Base-by-base conservation (phyloP, 2,329 filamentous ascomycete species). In the Fonsecaea multimorphosa region DNA sequence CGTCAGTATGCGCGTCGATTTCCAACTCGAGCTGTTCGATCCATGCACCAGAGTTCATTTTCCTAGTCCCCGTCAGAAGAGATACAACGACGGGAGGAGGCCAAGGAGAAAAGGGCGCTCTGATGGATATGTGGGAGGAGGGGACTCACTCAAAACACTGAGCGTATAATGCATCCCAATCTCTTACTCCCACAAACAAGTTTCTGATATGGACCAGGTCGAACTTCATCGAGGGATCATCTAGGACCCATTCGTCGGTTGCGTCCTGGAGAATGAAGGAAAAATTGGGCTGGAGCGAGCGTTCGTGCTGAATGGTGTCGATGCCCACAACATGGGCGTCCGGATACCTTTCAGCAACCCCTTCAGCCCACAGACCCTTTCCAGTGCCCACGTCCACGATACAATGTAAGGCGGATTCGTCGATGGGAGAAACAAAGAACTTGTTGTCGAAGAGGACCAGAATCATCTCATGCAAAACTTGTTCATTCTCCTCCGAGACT, bases 121-220 rank as follows among this genome's bases (percentile, higher is more conserved):
- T 40, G 14, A 1, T 40, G 38, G 16, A 40, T 6, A n/a, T 44
- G 24, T 19, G 22, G 40, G 12, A 27, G 31, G 8, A 19, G 38
- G 27, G 19, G 24, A 65, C 64, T 65, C 72, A 77, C 75, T 75
- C 71, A 54, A 75, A 75, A 52, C 72, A 74, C 57, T 77, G 72
- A 55, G 73, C 68, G 66, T 79, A 78, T 31, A 79, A 68, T 12
- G 67, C 69, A 31, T 69, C 62, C 76, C 76, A 78, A 58, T 78
- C 75, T 12, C 67, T 73, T 27, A 78, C 70, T 24, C 72, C 73
- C n/a, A 74, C 77, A 63, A 77, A 78, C 51, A 79, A 53, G 14
- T 69, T 74, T 51, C 79, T 75, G n/a, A 78, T 74, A 65, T 81
- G 79, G 22, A 82, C 75, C 60, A 81, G 74, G 64, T 82, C 79